These are phyloP conservation scores for Clarireedia paspali DNA, from an alignment of 2,329 filamentous ascomycete genomes.

Conservation along the genomic window DNA sequence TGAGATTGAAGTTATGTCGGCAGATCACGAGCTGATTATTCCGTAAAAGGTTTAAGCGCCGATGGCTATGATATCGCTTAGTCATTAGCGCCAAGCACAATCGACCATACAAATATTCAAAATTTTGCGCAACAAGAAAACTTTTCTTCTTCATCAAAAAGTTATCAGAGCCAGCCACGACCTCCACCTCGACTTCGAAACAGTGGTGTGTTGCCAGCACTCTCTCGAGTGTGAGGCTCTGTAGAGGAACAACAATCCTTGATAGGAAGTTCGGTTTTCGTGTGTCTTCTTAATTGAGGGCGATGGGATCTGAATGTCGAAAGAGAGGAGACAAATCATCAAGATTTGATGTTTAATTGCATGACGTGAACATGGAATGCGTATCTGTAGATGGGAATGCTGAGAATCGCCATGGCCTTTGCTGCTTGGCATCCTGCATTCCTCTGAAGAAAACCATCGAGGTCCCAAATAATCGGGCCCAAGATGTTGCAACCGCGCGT, in stretches of 20 bases:
- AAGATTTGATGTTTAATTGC: not conserved
- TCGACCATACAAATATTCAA: not conserved
- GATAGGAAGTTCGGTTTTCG: conserved; percentile 66
- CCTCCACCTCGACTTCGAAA: conserved; percentile 49
- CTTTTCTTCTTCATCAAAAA: conserved; percentile 48
- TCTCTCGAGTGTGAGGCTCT: conserved; percentile 49
- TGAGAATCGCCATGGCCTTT: no score
- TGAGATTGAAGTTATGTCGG: not conserved
- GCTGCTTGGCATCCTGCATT: no score
- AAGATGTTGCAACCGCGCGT: no score
- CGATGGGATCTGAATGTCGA: conserved; percentile 63
- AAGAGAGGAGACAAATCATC: conserved; percentile 55
- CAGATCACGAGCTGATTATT: rapidly evolving
- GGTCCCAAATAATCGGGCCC: no score
- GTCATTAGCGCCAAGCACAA: not conserved
- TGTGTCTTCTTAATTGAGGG: conserved; percentile 64
- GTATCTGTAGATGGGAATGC: no score
- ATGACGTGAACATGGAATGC: not conserved
- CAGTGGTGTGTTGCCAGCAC: conserved; percentile 64
- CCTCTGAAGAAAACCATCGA: no score
- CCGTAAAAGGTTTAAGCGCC: not conserved
- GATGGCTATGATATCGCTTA: not conserved
- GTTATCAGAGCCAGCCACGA: conserved; percentile 61
- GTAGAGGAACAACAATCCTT: conserved; percentile 49
- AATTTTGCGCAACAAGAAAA: conserved; percentile 6